Conservation (phyloP, 1,284 basidiomycete genomes). For the Ustilago tritici region DNA sequence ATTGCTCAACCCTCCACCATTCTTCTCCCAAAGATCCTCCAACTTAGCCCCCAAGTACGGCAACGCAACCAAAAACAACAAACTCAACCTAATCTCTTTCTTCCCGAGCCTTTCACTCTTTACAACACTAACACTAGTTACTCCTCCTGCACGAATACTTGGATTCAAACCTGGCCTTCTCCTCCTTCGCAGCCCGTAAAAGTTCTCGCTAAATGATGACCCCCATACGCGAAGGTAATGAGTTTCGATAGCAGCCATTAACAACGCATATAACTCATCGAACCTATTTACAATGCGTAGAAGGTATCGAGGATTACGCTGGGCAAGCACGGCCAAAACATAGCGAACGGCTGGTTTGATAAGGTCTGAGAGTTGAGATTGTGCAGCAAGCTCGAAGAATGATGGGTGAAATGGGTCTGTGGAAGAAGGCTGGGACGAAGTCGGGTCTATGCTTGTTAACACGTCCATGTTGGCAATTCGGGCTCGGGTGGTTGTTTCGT, state of each 20-base stretch:
- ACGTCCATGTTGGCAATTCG: constrained; percentile 45
- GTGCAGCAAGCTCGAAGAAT: constrained; percentile 93
- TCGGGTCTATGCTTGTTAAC: constrained; percentile 57
- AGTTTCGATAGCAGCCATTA: constrained; percentile 89
- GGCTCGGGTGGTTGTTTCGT: no score
- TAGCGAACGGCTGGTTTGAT: constrained; percentile 96
- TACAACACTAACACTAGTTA: constrained; percentile 20
- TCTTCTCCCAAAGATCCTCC: constrained; percentile 87
- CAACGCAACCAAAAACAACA: constrained; percentile 77
- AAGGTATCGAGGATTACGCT: constrained; percentile 92
- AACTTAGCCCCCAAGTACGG: constrained; percentile 90
- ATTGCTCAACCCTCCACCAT: constrained; percentile 81
- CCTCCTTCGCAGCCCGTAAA: constrained; percentile 87
- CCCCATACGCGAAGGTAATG: constrained; percentile 87
- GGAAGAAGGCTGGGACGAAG: constrained; percentile 43
- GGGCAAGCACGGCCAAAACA: constrained; percentile 90
- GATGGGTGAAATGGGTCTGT: constrained; percentile 78
- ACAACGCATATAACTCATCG: constrained; percentile 91
- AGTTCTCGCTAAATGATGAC: constrained; percentile 89
- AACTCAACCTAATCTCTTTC: constrained; percentile 38
- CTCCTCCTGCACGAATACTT: constrained; percentile 11
- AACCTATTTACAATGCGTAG: constrained; percentile 91
- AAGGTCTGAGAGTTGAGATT: constrained; percentile 91
- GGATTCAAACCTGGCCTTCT: constrained; percentile 74
- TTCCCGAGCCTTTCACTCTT: constrained; percentile 45